These are phyloP conservation scores for Voacanga thouarsii DNA, from an alignment of 257 asterid species.

Conservation along the genomic window DNA sequence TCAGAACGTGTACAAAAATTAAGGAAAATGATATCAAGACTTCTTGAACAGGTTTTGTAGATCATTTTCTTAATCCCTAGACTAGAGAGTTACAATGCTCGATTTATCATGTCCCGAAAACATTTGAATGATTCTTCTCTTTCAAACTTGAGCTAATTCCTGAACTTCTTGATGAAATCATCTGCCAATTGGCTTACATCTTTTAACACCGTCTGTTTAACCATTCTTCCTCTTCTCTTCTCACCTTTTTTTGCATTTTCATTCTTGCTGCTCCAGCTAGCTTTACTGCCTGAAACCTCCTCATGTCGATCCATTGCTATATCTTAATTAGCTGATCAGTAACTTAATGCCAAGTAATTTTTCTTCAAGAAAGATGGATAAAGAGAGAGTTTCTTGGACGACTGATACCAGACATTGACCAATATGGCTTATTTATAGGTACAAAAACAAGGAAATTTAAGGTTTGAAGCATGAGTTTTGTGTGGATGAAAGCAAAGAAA, in stretches of 20 bases:
- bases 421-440: neutral
- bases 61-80: too few species aligned
- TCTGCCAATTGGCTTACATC: conserved; percentile 46
- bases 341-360: neutral
- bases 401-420: neutral
- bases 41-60: too few species aligned
- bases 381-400: neutral
- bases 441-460: neutral
- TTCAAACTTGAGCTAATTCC: conserved; percentile 41
- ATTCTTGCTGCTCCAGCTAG: neutral
- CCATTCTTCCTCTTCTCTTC: conserved; percentile 13
- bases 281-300: conserved; percentile 6
- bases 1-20: too few species aligned
- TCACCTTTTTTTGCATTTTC: neutral
- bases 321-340: neutral
- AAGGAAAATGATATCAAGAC: too few species aligned
- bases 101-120: conserved; percentile 22
- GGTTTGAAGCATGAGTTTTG: conserved; percentile 21
- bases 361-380: neutral
- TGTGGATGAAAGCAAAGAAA: conserved; percentile 23
- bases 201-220: conserved; percentile 19
- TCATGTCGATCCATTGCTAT: conserved; percentile 26
- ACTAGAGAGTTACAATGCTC: neutral
- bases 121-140: conserved; percentile 40
- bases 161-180: conserved; percentile 48